Percentiles rank a stretch among this genome's conserved stretches.
Conservation (phyloP, 83 land plant species). For the Picea abies region DNA sequence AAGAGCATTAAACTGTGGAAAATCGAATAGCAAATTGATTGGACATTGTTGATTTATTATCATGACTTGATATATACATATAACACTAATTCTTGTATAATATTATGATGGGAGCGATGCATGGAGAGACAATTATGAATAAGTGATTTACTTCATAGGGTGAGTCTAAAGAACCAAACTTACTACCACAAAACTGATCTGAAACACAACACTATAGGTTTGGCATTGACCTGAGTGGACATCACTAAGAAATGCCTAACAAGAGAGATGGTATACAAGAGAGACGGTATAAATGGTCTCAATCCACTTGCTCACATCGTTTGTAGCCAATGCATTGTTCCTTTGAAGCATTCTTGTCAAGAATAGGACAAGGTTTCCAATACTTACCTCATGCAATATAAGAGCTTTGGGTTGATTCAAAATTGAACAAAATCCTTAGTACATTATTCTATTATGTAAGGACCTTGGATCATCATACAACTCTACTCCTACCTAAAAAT, state of each 20-base stretch:
- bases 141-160: too few species aligned
- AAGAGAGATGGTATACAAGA: conserved; percentile 19
- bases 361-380: conserved; percentile 66
- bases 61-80: too few species aligned
- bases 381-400: conserved; percentile 74
- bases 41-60: too few species aligned
- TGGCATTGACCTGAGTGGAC: conserved; percentile 73
- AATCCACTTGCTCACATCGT: conserved; percentile 79
- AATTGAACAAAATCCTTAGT: conserved; percentile 54
- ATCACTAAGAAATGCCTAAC: conserved; percentile 85
- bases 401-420: conserved; percentile 2
- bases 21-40: too few species aligned
- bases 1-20: too few species aligned
- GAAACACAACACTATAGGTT: conserved; percentile 61
- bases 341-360: conserved; percentile 60
- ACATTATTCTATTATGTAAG: too few species aligned
- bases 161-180: neutral
- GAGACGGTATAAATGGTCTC: conserved; percentile 72
- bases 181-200: conserved; percentile 62
- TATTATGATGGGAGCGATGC: too few species aligned
- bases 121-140: too few species aligned
- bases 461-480: too few species aligned
- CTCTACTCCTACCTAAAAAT: too few species aligned
- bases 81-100: too few species aligned
- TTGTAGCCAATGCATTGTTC: conserved; percentile 64